Percentiles rank a stretch among this genome's conserved stretches.
Evolutionary conservation across 345 rosid genomes (phyloP).

Genomic region (Gossypium raimondii): DNA sequence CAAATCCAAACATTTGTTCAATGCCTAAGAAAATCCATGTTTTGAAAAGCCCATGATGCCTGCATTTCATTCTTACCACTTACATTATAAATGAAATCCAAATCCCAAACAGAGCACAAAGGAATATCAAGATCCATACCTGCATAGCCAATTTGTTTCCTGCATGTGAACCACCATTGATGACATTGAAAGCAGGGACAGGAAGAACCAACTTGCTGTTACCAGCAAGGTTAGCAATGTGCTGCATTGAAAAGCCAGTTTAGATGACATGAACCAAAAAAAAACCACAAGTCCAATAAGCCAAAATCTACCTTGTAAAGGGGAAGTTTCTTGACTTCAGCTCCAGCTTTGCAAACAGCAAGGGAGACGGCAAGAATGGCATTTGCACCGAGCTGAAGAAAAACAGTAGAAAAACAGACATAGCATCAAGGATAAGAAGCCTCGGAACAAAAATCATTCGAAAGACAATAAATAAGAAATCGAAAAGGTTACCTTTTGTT

Average conservation of each 20-base stretch:
- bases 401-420: background rate
- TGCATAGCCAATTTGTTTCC: constrained; percentile 99
- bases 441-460: background rate
- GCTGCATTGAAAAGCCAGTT: constrained; percentile 39
- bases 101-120: background rate
- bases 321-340: constrained; percentile 55
- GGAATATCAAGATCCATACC: constrained; percentile 29
- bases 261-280: background rate
- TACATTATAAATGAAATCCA: no score
- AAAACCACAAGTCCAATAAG: background rate
- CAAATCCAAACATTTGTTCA: no score
- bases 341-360: constrained; percentile 90
- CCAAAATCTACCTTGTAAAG: constrained; percentile 62
- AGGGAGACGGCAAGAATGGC: constrained; percentile 93
- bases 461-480: background rate
- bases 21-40: no score
- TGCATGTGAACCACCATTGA: constrained; percentile 98
- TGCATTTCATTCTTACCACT: no score
- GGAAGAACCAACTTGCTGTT: constrained; percentile 83
- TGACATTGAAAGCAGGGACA: constrained; percentile 97
- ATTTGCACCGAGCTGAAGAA: constrained; percentile 80
- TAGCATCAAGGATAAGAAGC: background rate
- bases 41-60: no score
- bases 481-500: constrained; percentile 59
- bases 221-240: constrained; percentile 91